Conservation (phyloP, 148 eudicot species). For the Bassia scoparia region DNA sequence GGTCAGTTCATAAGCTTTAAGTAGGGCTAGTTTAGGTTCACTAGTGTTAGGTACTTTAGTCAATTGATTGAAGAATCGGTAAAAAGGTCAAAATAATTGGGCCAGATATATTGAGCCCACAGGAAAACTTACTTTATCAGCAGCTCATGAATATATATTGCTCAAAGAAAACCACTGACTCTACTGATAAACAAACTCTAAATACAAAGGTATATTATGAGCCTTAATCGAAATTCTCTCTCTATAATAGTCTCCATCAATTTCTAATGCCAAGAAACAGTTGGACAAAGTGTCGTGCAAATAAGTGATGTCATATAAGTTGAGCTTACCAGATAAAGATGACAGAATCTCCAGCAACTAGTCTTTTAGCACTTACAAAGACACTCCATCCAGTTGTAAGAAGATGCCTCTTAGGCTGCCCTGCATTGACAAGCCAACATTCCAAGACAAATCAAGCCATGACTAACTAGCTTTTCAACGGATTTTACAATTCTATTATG, state of each 20-base stretch:
- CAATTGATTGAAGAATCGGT: no score
- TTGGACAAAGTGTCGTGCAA: neutral
- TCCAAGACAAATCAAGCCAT: neutral
- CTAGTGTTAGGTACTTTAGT: neutral
- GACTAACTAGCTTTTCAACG: neutral
- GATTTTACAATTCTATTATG: neutral
- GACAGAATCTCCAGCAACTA: constrained; percentile 72
- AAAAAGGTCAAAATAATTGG: neutral
- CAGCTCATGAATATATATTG: neutral
- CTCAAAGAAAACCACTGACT: neutral
- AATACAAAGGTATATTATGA: neutral
- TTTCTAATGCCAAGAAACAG: neutral
- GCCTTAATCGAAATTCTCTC: neutral
- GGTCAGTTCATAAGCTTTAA: neutral
- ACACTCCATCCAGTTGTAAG: constrained; percentile 80
- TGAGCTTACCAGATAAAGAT: constrained; percentile 56
- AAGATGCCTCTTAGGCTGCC: constrained; percentile 74
- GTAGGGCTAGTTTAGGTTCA: neutral
- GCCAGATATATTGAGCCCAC: neutral
- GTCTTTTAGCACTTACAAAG: constrained; percentile 72
- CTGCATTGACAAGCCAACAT: constrained; percentile 32
- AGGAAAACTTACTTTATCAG: neutral
- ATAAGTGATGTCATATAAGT: constrained; percentile 4
- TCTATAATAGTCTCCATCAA: neutral
- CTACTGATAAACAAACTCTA: neutral